Base-by-base conservation (phyloP, 2,329 filamentous ascomycete species). In the Ophiostoma perfectum region DNA sequence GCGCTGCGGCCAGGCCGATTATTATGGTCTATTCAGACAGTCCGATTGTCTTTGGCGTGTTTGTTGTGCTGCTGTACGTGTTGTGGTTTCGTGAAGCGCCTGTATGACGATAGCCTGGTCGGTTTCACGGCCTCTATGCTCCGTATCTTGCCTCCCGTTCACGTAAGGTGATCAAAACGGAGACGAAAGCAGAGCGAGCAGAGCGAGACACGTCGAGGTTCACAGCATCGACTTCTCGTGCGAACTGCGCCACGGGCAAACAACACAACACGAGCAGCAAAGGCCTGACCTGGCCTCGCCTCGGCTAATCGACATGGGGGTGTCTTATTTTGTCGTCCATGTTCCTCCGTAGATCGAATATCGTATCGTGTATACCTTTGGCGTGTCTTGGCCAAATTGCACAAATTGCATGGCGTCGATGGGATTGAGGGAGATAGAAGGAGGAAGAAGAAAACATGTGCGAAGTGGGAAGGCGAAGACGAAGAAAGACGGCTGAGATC, bases 361-460 rank as follows among this genome's bases (percentile, higher is more conserved):
- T 63, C 60, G 60, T 11, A 60, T 60, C 55, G 55, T 39, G 55
- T 38, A 60, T 27, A 60, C 55, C 55, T 60, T 39, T 18, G 55
- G 55, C 60, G 60, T 41, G 38, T 63, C 60, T 63, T 42, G 38
- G 39, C 38, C 60, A 63, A 4, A 44, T 44, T 63, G 38, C 60
- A 42, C 60, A 63, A 4, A 44, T 44, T 63, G 38, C 60, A 42
- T 63, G 39, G 60, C 60, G 60, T 63, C 9, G 9, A 38, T 60
- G 27, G 14, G 11, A 18, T 27, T 63, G 39, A 39, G 39, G 3
- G 60, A 63, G 39, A 63, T n/a, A 7, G 16, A 70, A 71, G 66
- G 66, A 70, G 38, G 11, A 66, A 64, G 39, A 65, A 55, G 41
- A 3, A 65, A 65, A 45, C 16, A 65, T 27, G 47, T 36, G 12